Evolutionary conservation across 2,329 filamentous ascomycete species (phyloP), one percentile per base, ranked within the genome.

Genomic region (Cytospora piceicola): DNA sequence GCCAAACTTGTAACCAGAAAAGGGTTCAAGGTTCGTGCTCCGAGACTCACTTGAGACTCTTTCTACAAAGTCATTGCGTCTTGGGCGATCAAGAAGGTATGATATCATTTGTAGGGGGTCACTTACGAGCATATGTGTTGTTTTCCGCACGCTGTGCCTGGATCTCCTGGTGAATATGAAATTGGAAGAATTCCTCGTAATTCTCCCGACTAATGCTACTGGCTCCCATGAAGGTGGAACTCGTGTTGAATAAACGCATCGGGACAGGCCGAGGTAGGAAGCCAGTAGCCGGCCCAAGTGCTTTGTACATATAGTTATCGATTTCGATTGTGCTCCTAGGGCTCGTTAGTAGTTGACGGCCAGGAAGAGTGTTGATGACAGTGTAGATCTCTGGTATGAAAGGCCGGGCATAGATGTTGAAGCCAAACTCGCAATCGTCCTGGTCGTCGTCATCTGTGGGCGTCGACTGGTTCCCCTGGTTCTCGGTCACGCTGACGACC

Each of bases 391-490:
- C 53, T 24, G 69, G 70, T 20, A 71, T 63, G 46, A 69, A 71
- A 12, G 70, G 66, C 4, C 67, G 61, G 15, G 69, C 70, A 34
- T 70, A 71, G 56, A 71, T 66, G 60, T 70, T 68, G 55, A 71
- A 70, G 3, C 64, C 67, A 12, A 39, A 30, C 12, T 63, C 61
- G 8, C 11, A 12, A 22, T 57, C 36, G 29, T 57, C 36, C 39
- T 57, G 29, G 34, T 22, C 20, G 17, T 32, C 53, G 22, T n/a
- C 20, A 12, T 46, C 53, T 57, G 53, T 24, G 22, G 42, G 30
- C 11, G 34, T 14, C 42, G 24, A 29, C n/a, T 17, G 39, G 53
- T 57, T 57, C 29, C 30, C 17, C 53, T 30, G 53, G 24, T 22
- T n/a, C 17, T 4, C 22, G 15, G n/a, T 17, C 14, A 54, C 29